Percentiles rank a stretch among this genome's conserved stretches.
Conservation (phyloP, 2,329 filamentous ascomycete genomes). For the Hypocreales sp. region DNA sequence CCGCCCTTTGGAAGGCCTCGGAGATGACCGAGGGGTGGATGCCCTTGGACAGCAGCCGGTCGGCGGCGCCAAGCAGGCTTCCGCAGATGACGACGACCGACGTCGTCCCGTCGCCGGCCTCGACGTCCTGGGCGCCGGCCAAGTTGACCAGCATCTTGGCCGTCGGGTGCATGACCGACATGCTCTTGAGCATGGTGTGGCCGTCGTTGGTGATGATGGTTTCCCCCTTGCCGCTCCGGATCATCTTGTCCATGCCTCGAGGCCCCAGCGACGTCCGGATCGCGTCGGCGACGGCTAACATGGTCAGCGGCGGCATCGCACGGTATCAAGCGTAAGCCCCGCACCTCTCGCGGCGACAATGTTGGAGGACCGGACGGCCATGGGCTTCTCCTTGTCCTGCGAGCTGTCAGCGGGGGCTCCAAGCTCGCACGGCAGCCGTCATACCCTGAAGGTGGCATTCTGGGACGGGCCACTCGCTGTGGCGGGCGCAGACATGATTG, state of each 20-base stretch:
- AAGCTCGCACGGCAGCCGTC: slow-evolving; percentile 17
- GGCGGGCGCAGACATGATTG: slow-evolving; percentile 27
- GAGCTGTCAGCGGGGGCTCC: slow-evolving; percentile 20
- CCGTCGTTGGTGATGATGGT: slow-evolving; percentile 99
- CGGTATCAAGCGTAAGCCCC: too few species aligned
- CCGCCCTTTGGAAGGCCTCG: slow-evolving; percentile 91
- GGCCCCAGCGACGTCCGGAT: slow-evolving; percentile 93
- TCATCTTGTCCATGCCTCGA: slow-evolving; percentile 99
- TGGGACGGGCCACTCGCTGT: slow-evolving; percentile 21
- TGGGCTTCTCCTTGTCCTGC: slow-evolving; percentile 91
- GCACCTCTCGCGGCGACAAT: slow-evolving; percentile 92
- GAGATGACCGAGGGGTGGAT: slow-evolving; percentile 97
- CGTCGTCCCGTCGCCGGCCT: slow-evolving; percentile 95
- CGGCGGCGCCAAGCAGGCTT: slow-evolving; percentile 83
- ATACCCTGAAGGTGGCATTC: slow-evolving; percentile 43
- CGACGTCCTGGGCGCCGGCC: slow-evolving; percentile 92
- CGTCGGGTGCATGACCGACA: slow-evolving; percentile 98
- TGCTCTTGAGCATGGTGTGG: slow-evolving; percentile 97
- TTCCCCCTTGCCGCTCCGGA: slow-evolving; percentile 89
- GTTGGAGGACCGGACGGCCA: slow-evolving; percentile 90
- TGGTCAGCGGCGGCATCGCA: slow-evolving; percentile 3
- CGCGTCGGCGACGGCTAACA: slow-evolving; percentile 80
- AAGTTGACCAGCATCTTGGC: slow-evolving; percentile 98
- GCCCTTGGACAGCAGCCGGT: slow-evolving; percentile 78
- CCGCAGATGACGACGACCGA: slow-evolving; percentile 97